Conservation (phyloP, 2,329 filamentous ascomycete species). For the Aspergillus nomiae region DNA sequence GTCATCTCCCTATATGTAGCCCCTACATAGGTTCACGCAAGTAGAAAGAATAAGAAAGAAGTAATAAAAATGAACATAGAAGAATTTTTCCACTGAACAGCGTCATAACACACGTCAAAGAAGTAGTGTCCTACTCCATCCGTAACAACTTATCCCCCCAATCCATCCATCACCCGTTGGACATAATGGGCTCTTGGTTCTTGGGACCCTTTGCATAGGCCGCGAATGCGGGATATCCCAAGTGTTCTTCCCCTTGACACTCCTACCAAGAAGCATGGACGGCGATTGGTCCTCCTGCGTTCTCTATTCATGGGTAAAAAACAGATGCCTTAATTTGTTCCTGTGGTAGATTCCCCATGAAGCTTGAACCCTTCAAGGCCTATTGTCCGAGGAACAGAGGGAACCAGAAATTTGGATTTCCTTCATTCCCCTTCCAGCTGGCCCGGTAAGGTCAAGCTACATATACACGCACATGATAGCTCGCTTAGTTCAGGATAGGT, state of each 20-base stretch:
- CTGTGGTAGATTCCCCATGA: constrained; percentile 27
- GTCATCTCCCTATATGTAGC: constrained; percentile 20
- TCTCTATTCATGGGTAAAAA: constrained; percentile 36
- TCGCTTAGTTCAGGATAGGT: constrained; percentile 43
- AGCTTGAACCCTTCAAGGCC: constrained; percentile 20
- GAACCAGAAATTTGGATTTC: constrained; percentile 2
- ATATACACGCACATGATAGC: constrained; percentile 9
- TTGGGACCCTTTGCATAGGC: constrained; percentile 11
- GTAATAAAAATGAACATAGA: constrained; percentile 22
- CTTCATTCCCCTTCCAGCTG: constrained; percentile 16
- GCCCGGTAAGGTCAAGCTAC: constrained; percentile 16
- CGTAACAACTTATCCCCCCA: constrained; percentile 24
- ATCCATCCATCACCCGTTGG: constrained; percentile 15
- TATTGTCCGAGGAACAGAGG: constrained; percentile 20
- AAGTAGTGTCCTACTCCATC: constrained; percentile 31
- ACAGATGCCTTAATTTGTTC: constrained; percentile 31
- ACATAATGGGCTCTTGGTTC: constrained; percentile 12
- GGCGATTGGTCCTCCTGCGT: constrained; percentile 27
- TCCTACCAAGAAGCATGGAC: constrained; percentile 17
- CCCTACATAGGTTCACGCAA: constrained; percentile 28
- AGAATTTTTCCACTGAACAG: constrained; percentile 31
- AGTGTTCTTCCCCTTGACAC: constrained; percentile 10
- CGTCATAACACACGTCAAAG: constrained; percentile 37
- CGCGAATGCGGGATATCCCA: constrained; percentile 10
- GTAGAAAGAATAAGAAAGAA: constrained; percentile 25